Base-by-base conservation (phyloP, 2,329 filamentous ascomycete species). In the Neobulgaria alba region DNA sequence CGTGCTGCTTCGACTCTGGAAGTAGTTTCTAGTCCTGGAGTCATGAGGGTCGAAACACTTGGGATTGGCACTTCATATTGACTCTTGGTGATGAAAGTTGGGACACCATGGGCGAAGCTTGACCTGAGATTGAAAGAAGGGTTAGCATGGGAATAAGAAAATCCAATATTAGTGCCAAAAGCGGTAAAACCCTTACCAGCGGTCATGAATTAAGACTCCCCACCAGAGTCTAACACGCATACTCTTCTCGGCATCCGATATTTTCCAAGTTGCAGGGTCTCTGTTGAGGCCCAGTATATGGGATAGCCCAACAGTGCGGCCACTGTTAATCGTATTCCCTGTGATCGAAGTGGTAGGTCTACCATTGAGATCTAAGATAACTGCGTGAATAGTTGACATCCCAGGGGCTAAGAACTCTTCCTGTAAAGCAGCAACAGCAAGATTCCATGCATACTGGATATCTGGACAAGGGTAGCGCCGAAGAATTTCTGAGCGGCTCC, bases 391-490 rank as follows among this genome's bases (percentile, higher is more conserved):
- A 1, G 74, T 75, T 1, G 75, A 73, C 32, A 79, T 61, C 1
- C 75, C 72, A 0, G 75, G 76, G 0, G 71, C 72, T 1, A 74
- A 66, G 5, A 79, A 68, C 43, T 80, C 75, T 0, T 70, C 74
- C 47, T 77, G 75, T 3, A 78, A 62, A 1, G 75, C 73, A 38
- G 74, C 73, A 15, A 70, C 73, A 5, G 75, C 75, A 43, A 77
- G 66, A 43, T 80, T 80, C 67, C 78, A 78, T 7, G 75, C 69
- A 53, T 76, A 80, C 33, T 74, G 68, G 30, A 67, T 64, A 51
- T 81, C 75, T 0, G 76, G 75, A 35, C 69, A 65, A 3, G 68
- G 66, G 42, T 72, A 66, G n/a, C 33, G 4, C 59, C 58, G 3
- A 61, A 59, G 3, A 72, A 54, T 3, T 63, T 57, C 0, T 63